These are phyloP conservation scores for Nicotiana obtusifolia DNA, from an alignment of 257 asterid species.

Conservation along the genomic window DNA sequence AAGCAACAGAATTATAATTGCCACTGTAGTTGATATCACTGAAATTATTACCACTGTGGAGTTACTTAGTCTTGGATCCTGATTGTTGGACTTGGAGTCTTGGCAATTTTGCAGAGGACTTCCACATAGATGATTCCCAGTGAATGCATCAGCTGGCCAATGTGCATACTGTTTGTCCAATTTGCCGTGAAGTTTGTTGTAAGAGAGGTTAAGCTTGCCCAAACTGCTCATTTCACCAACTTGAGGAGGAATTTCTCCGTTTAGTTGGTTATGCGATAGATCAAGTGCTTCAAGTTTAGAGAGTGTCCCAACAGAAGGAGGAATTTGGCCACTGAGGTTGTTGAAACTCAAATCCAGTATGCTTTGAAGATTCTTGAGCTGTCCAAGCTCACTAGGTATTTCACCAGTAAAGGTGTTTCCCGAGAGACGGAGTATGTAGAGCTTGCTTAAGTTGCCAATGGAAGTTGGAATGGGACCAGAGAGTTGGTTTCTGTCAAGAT, in stretches of 20 bases:
- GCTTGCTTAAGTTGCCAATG: slow-evolving; percentile 56
- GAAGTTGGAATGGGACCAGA: slow-evolving; percentile 70
- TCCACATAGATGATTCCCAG: slow-evolving; percentile 75
- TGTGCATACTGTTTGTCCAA: slow-evolving; percentile 53
- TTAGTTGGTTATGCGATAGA: slow-evolving; percentile 62
- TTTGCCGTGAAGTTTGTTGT: slow-evolving; percentile 62
- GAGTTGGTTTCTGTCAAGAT: slow-evolving; percentile 52
- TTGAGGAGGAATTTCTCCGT: slow-evolving; percentile 66
- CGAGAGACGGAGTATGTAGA: slow-evolving; percentile 67
- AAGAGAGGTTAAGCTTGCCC: slow-evolving; percentile 68
- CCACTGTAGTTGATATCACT: slow-evolving; percentile 43
- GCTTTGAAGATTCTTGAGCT: slow-evolving; percentile 74
- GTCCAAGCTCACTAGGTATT: slow-evolving; percentile 63
- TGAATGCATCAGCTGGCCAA: slow-evolving; percentile 72
- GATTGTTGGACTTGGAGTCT: slow-evolving; percentile 13
- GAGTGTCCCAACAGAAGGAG: slow-evolving; percentile 49
- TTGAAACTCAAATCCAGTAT: slow-evolving; percentile 71
- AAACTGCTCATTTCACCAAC: slow-evolving; percentile 78
- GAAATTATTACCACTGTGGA: slow-evolving; percentile 58
- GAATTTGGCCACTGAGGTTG: slow-evolving; percentile 58
- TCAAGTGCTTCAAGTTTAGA: slow-evolving; percentile 78
- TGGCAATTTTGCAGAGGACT: slow-evolving; percentile 61
- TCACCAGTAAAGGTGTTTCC: slow-evolving; percentile 61
- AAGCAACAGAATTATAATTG: slow-evolving; percentile 40
- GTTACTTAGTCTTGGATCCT: slow-evolving; percentile 29